Conservation (phyloP, 1,284 basidiomycete genomes). For the Ceratobasidium sp. region DNA sequence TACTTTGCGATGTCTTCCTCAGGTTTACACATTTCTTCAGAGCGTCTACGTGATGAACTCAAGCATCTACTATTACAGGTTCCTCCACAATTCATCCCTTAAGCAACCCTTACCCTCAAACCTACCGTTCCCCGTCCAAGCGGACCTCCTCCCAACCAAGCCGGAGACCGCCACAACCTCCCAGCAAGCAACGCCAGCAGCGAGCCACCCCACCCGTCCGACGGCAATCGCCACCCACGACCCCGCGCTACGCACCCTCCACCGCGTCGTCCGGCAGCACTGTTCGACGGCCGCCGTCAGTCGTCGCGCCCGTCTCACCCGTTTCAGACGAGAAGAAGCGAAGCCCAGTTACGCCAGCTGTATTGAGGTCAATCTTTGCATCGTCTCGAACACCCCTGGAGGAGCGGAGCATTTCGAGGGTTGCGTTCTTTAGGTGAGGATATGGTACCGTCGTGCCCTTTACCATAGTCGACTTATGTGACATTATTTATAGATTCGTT, state of each 20-base stretch:
- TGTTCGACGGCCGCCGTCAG: slow-evolving; percentile 21
- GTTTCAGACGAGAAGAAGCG: slow-evolving; percentile 58
- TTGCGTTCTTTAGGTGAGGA: slow-evolving; percentile 82
- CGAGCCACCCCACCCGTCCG: slow-evolving; percentile 19
- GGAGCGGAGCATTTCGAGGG: slow-evolving; percentile 81
- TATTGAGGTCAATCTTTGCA: slow-evolving; percentile 82
- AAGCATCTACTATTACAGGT: slow-evolving; percentile 1
- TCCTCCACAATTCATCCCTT: slow-evolving; percentile 39
- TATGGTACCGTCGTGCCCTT: slow-evolving; percentile 4
- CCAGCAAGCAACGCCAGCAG: slow-evolving; percentile 18
- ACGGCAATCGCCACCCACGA: slow-evolving; percentile 23
- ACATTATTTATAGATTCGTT: slow-evolving; percentile 68
- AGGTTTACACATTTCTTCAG: background rate
- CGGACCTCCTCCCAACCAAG: slow-evolving; percentile 26
- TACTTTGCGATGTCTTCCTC: slow-evolving; percentile 26
- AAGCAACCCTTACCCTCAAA: slow-evolving; percentile 41
- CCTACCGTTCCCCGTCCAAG: slow-evolving; percentile 28
- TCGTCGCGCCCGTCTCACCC: slow-evolving; percentile 14
- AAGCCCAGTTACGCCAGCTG: slow-evolving; percentile 83
- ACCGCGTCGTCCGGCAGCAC: slow-evolving; percentile 35
- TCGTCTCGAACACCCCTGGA: slow-evolving; percentile 81
- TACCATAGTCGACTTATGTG: background rate
- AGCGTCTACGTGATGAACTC: background rate
- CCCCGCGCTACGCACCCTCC: slow-evolving; percentile 39
- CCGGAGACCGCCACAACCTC: slow-evolving; percentile 12